Percentiles rank a stretch among this genome's conserved stretches.
These are phyloP conservation scores for Acanthamoeba healyi DNA, from an alignment of 208 protist species.

Conservation along the genomic window DNA sequence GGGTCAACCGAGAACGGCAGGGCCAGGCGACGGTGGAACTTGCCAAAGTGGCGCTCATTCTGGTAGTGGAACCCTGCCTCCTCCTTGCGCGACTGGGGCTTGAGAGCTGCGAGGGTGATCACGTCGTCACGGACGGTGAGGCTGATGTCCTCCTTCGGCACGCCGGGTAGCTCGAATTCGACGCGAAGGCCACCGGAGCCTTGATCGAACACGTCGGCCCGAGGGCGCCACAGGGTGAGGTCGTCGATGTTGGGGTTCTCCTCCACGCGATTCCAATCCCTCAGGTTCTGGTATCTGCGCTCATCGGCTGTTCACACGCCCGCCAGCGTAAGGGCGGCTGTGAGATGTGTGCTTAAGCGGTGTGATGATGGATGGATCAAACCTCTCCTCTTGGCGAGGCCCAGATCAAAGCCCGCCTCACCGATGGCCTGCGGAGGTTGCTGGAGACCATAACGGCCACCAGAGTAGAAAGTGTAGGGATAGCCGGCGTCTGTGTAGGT, in stretches of 20 bases:
- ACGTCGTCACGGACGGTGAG: neutral
- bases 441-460: neutral
- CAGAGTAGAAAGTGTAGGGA: neutral
- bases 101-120: constrained; percentile 41
- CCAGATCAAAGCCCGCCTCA: constrained; percentile 13
- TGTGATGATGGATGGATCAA: neutral
- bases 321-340: too few relatives aligned
- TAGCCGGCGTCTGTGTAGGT: neutral
- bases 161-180: constrained; percentile 52
- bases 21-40: constrained; percentile 41
- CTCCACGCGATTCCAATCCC: neutral
- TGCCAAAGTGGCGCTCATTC: constrained; percentile 65
- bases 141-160: constrained; percentile 1
- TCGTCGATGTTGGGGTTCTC: constrained; percentile 63
- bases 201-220: constrained; percentile 3
- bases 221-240: constrained; percentile 23
- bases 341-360: too few relatives aligned
- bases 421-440: neutral
- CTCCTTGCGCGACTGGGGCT: constrained; percentile 67
- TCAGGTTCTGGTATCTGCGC: neutral
- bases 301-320: neutral
- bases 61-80: constrained; percentile 57
- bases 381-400: neutral
- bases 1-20: constrained; percentile 8
- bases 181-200: neutral